Evolutionary conservation across 805 yeast species (phyloP).

Genomic region (Lipomyces yamadae): DNA sequence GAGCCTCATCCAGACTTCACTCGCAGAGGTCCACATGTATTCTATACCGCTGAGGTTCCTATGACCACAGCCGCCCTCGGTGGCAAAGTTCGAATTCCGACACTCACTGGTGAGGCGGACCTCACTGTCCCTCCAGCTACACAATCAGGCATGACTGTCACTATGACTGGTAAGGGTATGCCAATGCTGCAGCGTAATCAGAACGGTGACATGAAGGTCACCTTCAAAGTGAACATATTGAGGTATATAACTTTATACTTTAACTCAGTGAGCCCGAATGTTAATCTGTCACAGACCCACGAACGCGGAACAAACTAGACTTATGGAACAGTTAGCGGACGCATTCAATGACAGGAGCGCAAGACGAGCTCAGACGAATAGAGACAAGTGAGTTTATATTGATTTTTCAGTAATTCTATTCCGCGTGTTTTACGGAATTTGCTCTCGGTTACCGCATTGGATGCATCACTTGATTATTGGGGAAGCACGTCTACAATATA

Average conservation of each 20-base stretch:
- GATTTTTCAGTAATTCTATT: not conserved
- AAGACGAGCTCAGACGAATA: conserved; percentile 12
- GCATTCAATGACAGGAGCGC: conserved; percentile 82
- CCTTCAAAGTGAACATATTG: conserved; percentile 69
- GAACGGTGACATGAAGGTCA: conserved; percentile 78
- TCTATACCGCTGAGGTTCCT: conserved; percentile 69
- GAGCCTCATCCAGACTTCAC: conserved; percentile 72
- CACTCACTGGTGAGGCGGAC: conserved; percentile 80
- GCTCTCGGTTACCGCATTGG: not conserved
- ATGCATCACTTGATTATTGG: not conserved
- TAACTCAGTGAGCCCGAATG: not conserved
- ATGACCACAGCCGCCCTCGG: conserved; percentile 98
- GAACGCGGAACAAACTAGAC: conserved; percentile 82
- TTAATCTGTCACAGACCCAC: conserved; percentile 54
- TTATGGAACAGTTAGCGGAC: conserved; percentile 93
- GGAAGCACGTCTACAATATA: not conserved
- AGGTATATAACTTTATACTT: conserved; percentile 36
- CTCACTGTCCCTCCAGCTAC: conserved; percentile 85
- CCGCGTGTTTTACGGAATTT: not conserved
- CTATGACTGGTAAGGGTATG: conserved; percentile 85
- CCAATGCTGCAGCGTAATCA: conserved; percentile 60
- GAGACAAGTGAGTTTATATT: conserved; percentile 14
- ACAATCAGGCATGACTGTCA: conserved; percentile 71
- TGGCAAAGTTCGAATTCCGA: conserved; percentile 88
- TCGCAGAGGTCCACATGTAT: conserved; percentile 68